Conservation (phyloP, 176 grass and related monocot species). For the Eremochloa ophiuroides region DNA sequence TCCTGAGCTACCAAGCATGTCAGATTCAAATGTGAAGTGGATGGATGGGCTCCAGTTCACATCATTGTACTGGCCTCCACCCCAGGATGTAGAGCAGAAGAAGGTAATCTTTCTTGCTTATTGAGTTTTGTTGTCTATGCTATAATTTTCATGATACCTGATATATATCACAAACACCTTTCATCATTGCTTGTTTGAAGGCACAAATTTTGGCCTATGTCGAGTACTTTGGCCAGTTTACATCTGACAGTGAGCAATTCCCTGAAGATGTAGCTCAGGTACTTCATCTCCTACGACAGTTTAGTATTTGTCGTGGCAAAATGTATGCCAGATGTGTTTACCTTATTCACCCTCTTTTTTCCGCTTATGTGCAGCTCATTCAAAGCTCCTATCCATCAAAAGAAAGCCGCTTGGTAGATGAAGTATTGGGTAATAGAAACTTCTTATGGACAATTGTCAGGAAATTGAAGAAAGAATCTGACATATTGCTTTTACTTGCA, state of each 20-base stretch:
- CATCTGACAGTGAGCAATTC: slow-evolving; percentile 87
- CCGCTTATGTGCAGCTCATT: slow-evolving; percentile 71
- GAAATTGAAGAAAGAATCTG: slow-evolving; percentile 25
- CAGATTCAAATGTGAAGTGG: slow-evolving; percentile 80
- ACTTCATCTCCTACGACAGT: slow-evolving; percentile 12
- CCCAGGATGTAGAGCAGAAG: slow-evolving; percentile 77
- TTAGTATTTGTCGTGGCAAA: background rate
- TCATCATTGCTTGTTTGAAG: slow-evolving; percentile 44
- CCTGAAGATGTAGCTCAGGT: slow-evolving; percentile 98
- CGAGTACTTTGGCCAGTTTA: slow-evolving; percentile 98
- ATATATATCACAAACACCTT: background rate
- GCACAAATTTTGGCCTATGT: slow-evolving; percentile 96
- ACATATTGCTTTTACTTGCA: slow-evolving; percentile 27
- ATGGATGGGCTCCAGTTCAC: slow-evolving; percentile 78
- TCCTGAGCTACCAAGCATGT: slow-evolving; percentile 62
- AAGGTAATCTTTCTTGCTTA: slow-evolving; percentile 46
- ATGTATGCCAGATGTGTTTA: background rate
- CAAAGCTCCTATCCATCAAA: slow-evolving; percentile 94
- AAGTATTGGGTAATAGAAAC: slow-evolving; percentile 82
- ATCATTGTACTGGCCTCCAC: slow-evolving; percentile 80
- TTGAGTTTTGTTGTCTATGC: slow-evolving; percentile 1
- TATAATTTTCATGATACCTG: slow-evolving; percentile 3
- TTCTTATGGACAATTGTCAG: background rate
- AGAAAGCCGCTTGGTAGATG: slow-evolving; percentile 83
- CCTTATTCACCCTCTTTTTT: background rate